Conservation (phyloP, 1,139 yeast genomes). For the Pichia sp. region DNA sequence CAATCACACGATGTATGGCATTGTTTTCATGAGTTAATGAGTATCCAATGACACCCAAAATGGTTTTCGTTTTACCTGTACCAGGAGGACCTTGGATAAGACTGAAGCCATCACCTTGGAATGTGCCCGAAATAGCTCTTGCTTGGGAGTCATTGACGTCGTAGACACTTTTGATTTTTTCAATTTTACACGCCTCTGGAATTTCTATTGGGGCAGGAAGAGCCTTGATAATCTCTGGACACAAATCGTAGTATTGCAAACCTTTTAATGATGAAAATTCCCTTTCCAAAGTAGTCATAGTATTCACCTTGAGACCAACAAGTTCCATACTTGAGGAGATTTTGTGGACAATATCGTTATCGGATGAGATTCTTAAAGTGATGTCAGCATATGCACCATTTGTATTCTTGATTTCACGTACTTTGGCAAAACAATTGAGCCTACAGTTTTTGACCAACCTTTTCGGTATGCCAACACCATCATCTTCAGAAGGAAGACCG, state of each 20-base stretch:
- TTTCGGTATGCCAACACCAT: slow-evolving; percentile 20
- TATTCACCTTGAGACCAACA: slow-evolving; percentile 69
- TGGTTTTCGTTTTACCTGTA: slow-evolving; percentile 97
- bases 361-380: slow-evolving; percentile 57
- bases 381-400: slow-evolving; percentile 66
- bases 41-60: slow-evolving; percentile 84
- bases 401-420: slow-evolving; percentile 64
- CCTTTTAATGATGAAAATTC: slow-evolving; percentile 84
- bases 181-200: slow-evolving; percentile 32
- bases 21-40: slow-evolving; percentile 44
- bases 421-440: slow-evolving; percentile 66
- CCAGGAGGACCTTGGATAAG: slow-evolving; percentile 98
- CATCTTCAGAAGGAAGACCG: slow-evolving; percentile 25
- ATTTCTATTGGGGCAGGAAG: slow-evolving; percentile 46
- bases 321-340: slow-evolving; percentile 63
- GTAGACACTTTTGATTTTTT: slow-evolving; percentile 42
- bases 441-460: slow-evolving; percentile 18
- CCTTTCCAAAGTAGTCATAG: slow-evolving; percentile 88
- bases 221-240: slow-evolving; percentile 61
- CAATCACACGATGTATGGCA: slow-evolving; percentile 34
- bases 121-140: slow-evolving; percentile 73
- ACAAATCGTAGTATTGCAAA: slow-evolving; percentile 72
- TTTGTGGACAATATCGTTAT: slow-evolving; percentile 43
- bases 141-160: slow-evolving; percentile 87
- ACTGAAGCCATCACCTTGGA: slow-evolving; percentile 68